Conservation (phyloP, 73 alveolate species). For the Tetrahymena borealis region DNA sequence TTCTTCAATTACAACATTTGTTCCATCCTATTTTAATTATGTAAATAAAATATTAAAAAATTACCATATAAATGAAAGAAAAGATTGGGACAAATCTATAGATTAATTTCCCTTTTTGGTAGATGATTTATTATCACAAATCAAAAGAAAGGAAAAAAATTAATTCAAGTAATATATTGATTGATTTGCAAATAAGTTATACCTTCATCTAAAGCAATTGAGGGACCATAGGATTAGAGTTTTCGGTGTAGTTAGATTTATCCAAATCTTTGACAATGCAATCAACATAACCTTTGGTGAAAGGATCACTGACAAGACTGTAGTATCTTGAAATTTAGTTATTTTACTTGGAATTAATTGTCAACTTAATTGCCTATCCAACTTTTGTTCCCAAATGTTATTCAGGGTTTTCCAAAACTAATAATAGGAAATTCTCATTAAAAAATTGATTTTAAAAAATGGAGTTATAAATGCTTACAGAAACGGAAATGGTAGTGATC, state of each 20-base stretch:
- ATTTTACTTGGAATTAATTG: neutral
- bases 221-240: neutral
- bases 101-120: neutral
- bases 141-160: neutral
- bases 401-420: neutral
- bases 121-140: neutral
- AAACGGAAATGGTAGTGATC: neutral
- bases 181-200: neutral
- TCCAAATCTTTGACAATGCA: neutral
- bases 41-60: neutral
- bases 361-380: neutral
- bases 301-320: neutral
- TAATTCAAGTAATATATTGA: neutral
- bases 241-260: neutral
- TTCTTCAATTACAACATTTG: neutral
- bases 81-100: neutral
- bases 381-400: neutral
- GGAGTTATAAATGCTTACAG: neutral
- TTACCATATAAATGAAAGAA: neutral
- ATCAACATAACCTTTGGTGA: neutral
- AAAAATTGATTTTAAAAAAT: neutral
- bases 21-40: neutral
- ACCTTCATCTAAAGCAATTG: neutral
- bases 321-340: neutral
- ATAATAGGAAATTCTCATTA: neutral